Conservation (phyloP, 257 asterid genomes). For the Ilex aquifolium region DNA sequence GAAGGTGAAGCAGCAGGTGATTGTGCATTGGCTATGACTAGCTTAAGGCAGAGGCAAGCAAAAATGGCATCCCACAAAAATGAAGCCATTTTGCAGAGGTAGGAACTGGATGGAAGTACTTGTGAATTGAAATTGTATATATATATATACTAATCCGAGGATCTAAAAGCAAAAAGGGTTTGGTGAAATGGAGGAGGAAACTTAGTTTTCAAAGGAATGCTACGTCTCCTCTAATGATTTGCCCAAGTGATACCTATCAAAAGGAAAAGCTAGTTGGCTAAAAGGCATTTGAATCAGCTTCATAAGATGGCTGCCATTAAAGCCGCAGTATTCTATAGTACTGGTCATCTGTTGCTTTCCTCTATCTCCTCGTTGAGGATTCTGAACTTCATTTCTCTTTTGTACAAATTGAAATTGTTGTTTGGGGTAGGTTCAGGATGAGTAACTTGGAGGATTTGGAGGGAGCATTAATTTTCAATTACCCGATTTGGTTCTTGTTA, state of each 20-base stretch:
- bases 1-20: slow-evolving; percentile 81
- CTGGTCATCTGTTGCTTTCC: slow-evolving; percentile 32
- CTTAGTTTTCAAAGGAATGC: slow-evolving; percentile 31
- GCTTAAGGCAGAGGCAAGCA: slow-evolving; percentile 44
- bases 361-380: slow-evolving; percentile 1
- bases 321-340: background rate
- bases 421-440: too few species aligned
- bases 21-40: slow-evolving; percentile 58
- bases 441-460: too few species aligned
- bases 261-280: background rate
- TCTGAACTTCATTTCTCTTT: too few species aligned
- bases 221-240: slow-evolving; percentile 26
- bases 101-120: slow-evolving; percentile 22
- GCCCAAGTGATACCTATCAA: slow-evolving; percentile 7
- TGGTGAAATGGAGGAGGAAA: slow-evolving; percentile 43
- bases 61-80: slow-evolving; percentile 33
- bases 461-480: too few species aligned
- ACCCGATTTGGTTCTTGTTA: too few species aligned
- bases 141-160: slow-evolving; percentile 10
- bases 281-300: slow-evolving; percentile 4
- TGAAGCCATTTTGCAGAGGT: slow-evolving; percentile 47
- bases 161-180: slow-evolving; percentile 22
- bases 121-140: slow-evolving; percentile 10
- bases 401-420: too few species aligned
- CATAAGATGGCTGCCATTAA: background rate